Evolutionary conservation across 495 filamentous ascomycete species (phyloP), one percentile per base, ranked within the genome.

Genomic region (Penicillium goetzii): DNA sequence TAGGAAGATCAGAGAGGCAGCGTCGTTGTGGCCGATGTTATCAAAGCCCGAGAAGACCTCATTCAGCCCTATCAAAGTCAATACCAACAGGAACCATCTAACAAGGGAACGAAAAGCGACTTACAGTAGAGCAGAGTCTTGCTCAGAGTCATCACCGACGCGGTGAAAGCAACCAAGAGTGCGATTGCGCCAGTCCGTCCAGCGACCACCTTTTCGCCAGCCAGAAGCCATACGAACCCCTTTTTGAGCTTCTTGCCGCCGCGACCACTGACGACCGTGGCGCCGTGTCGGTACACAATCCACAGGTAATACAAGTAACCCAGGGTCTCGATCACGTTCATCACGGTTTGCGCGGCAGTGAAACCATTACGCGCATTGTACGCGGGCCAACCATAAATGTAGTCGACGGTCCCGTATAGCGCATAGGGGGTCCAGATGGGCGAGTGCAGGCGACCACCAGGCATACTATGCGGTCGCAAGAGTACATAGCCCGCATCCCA

Each of bases 121-220:
- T 81, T 69, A 93, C 92, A 89, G 69, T 97, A 98, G 17, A 98
- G 76, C 58, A 90, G 68, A 17, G 93, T 97, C 85, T 97, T 97
- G 76, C 87, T 89, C 1, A 95, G 68, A 2, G 94, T 97, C 89
- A 95, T 90, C 4, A 92, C 80, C 7, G 86, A 86, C 2, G 88
- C 83, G 33, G 82, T 81, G 64, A 89, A 94, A 6, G 83, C 91
- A 25, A 90, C 66, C 58, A 97, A 62, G 38, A 89, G 81, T 2
- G 91, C 89, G 52, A 81, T 66, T 0, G 83, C 90, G 3, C 86
- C 92, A 51, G 65, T 75, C 15, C 80, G 75, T 0, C 91, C 90
- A 34, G 75, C 73, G 7, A 93, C 74, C 26, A 80, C 80, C 68
- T 83, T 81, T 4, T 80, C 79, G 28, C 81, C 77, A 1, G 72